Percentiles rank a stretch among this genome's conserved stretches.
These are phyloP conservation scores for Alternaria arborescens DNA, from an alignment of 2,329 filamentous ascomycete genomes.

Conservation along the genomic window DNA sequence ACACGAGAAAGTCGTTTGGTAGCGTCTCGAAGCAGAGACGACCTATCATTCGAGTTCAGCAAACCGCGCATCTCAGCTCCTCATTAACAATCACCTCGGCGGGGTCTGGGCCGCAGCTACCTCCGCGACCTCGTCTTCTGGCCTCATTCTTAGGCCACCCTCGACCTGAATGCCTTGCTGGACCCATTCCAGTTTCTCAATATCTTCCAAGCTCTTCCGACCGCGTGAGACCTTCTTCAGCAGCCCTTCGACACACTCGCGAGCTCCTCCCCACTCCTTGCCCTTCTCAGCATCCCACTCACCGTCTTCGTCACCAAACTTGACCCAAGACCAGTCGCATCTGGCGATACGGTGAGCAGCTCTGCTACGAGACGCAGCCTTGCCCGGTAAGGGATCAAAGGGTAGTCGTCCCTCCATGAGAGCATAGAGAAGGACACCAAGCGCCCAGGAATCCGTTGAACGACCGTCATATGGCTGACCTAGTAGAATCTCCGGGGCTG, in stretches of 20 bases:
- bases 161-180: slow-evolving; percentile 74
- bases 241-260: slow-evolving; percentile 82
- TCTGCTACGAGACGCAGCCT: slow-evolving; percentile 75
- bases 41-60: slow-evolving; percentile 5
- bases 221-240: slow-evolving; percentile 80
- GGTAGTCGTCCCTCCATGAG: slow-evolving; percentile 91
- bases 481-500: slow-evolving; percentile 94
- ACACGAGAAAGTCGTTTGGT: neutral
- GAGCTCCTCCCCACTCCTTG: slow-evolving; percentile 75
- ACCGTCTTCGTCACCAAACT: slow-evolving; percentile 82
- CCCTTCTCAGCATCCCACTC: slow-evolving; percentile 80
- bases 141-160: slow-evolving; percentile 62
- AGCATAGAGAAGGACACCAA: slow-evolving; percentile 92
- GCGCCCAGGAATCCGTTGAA: slow-evolving; percentile 90
- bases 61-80: slow-evolving; percentile 10
- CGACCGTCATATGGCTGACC: slow-evolving; percentile 94
- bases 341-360: slow-evolving; percentile 94
- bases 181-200: slow-evolving; percentile 80
- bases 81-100: slow-evolving; percentile 44
- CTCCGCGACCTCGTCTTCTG: slow-evolving; percentile 56
- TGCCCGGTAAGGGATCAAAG: slow-evolving; percentile 87
- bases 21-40: neutral
- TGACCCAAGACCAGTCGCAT: slow-evolving; percentile 94
- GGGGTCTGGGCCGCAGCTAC: slow-evolving; percentile 20
- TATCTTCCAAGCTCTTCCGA: slow-evolving; percentile 77